Base-by-base conservation (phyloP, 768 basidiomycete genomes). In the Strobilomyces echinocephalus region DNA sequence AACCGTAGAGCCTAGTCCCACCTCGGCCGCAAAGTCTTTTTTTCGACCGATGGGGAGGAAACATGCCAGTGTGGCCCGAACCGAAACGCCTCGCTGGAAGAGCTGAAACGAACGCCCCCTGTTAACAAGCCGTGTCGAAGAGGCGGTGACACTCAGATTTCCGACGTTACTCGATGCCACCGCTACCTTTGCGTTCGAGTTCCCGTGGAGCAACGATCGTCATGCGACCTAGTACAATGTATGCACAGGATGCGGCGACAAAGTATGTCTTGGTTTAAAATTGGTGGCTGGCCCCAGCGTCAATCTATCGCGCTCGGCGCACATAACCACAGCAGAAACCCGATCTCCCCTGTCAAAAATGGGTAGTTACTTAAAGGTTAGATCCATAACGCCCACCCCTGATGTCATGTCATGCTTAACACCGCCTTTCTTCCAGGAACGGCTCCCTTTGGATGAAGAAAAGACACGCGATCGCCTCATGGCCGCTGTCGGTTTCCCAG, bases 391-490 rank as follows among this genome's bases (percentile, higher is more conserved):
- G 30, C 48, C 46, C 49, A 55, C 62, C 55, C 57, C 52, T 60
- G 55, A 56, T 57, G 49, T 51, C 56, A 60, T 56, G 28, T 21
- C 39, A 30, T 30, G 30, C 48, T 14, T 12, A 42, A 30, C 47
- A 63, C 60, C 46, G 65, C 69, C 55, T 43, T 52, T 39, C 10
- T 7, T 6, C 45, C 38, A 28, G 6, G n/a, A 18, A 34, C 41
- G 34, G 46, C 39, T 56, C 50, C 42, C 39, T 24, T 26, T 47
- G 20, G 52, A 31, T 36, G 36, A 46, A 40, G 36, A 26, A n/a
- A 30, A 36, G 38, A 57, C 69, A 71, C 58, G 66, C 62, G 62
- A 56, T 26, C 38, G 9, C 70, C 70, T 68, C 70, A 59, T 68
- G 69, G 40, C 30, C 30, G 18, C n/a, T 34, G 26, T 52, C 60